phyloP scores from a whole-genome alignment of 331 rosid species.

The Rosa hybrid region DNA sequence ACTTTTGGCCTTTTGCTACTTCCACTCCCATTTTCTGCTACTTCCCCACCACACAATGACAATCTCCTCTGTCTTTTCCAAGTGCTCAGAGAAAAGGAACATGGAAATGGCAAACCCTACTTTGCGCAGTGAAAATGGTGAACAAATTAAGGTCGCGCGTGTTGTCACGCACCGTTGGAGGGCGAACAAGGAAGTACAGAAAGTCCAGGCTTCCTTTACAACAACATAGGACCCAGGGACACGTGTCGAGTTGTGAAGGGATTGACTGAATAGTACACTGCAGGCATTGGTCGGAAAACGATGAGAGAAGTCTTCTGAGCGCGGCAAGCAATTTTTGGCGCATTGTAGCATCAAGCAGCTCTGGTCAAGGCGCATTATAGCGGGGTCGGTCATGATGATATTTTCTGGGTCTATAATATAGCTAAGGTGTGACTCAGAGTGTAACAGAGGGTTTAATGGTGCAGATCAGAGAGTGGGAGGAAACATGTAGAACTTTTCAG shows the following conservation, averaged over 20 bases:
- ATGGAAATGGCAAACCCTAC: conserved; percentile 2
- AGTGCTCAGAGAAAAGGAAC: neutral
- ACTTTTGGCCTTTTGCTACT: neutral
- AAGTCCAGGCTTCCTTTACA: neutral
- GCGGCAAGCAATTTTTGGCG: neutral
- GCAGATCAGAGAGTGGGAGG: neutral
- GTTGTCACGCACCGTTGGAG: too few species aligned
- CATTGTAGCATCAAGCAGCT: neutral
- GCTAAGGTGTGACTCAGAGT: neutral
- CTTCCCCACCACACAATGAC: neutral
- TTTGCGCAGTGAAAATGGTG: neutral
- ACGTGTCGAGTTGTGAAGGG: conserved; percentile 26
- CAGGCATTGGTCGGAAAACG: conserved; percentile 34
- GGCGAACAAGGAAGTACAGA: neutral
- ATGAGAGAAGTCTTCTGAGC: neutral
- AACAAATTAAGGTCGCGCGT: too few species aligned
- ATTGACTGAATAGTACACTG: neutral
- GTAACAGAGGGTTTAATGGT: conserved; percentile 1
- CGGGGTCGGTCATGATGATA: neutral
- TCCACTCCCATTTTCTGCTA: conserved; percentile 16
- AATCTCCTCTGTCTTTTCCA: neutral
- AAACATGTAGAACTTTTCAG: neutral
- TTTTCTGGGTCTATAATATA: neutral
- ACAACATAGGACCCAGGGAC: conserved; percentile 26
- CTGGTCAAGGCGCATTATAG: neutral